Evolutionary conservation across 306 rosid species (phyloP).

Genomic region (Comarum palustre): DNA sequence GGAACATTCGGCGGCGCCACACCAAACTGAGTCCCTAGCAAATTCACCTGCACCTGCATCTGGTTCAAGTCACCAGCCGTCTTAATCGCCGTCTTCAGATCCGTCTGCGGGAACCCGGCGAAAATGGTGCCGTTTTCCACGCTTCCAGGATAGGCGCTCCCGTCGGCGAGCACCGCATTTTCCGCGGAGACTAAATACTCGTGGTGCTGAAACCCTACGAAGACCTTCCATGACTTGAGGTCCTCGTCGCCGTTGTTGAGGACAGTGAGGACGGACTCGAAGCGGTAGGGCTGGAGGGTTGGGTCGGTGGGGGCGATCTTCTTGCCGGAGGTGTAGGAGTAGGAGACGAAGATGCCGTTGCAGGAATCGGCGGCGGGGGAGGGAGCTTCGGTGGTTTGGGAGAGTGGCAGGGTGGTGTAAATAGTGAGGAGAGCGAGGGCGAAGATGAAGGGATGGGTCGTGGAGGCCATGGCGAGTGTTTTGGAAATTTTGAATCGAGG

Average conservation of each 20-base stretch:
- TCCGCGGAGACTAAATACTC: conserved; percentile 74
- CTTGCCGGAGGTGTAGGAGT: conserved; percentile 44
- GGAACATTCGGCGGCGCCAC: conserved; percentile 67
- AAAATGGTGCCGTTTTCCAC: conserved; percentile 79
- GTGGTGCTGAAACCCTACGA: conserved; percentile 66
- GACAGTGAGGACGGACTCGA: conserved; percentile 64
- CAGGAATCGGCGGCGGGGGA: conserved; percentile 41
- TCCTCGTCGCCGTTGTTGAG: conserved; percentile 78
- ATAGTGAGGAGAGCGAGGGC: conserved; percentile 8
- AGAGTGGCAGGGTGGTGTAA: conserved; percentile 22
- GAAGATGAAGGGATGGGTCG: conserved; percentile 15
- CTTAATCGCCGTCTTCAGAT: conserved; percentile 81
- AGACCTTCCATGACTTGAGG: conserved; percentile 80
- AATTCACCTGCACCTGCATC: conserved; percentile 64
- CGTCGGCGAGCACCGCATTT: conserved; percentile 60
- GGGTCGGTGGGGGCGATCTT: conserved; percentile 51
- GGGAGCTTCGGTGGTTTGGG: conserved; percentile 10
- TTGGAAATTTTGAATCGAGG: conserved; percentile 14
- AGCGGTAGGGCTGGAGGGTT: conserved; percentile 55
- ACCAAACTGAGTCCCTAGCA: conserved; percentile 78
- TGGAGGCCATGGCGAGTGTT: conserved; percentile 23
- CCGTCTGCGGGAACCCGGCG: conserved; percentile 71
- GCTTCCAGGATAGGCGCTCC: conserved; percentile 47
- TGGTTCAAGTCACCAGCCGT: conserved; percentile 89
- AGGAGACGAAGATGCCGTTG: conserved; percentile 66